phyloP scores from a whole-genome alignment of 1,139 yeast genomes.

The Nakaseomyces glabratus region DNA sequence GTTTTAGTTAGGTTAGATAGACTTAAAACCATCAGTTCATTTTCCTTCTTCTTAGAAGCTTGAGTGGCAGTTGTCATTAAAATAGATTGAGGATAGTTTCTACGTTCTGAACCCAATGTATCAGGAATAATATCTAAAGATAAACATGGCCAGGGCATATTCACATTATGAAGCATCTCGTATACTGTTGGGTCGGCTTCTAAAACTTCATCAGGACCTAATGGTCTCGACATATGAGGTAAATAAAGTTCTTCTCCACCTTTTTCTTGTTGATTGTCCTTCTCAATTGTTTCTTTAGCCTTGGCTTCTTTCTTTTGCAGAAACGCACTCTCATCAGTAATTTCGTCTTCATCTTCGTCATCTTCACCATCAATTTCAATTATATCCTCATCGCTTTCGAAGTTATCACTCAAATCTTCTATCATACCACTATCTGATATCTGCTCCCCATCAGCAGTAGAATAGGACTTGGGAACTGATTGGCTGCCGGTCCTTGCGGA shows the following conservation, averaged over 20 bases:
- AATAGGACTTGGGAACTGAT: slow-evolving; percentile 30
- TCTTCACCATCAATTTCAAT: slow-evolving; percentile 69
- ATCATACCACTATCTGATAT: slow-evolving; percentile 84
- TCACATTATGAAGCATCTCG: slow-evolving; percentile 91
- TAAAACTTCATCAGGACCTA: slow-evolving; percentile 91
- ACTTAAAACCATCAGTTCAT: slow-evolving; percentile 78
- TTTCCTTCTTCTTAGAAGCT: slow-evolving; percentile 78
- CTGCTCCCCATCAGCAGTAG: slow-evolving; percentile 34
- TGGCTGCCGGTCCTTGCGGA: slow-evolving; percentile 32
- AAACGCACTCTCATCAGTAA: slow-evolving; percentile 23
- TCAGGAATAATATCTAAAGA: slow-evolving; percentile 88
- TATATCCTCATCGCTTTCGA: slow-evolving; percentile 86
- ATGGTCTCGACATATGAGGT: slow-evolving; percentile 80
- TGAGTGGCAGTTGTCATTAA: slow-evolving; percentile 90
- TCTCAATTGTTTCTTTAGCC: slow-evolving; percentile 32
- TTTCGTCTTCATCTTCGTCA: slow-evolving; percentile 45
- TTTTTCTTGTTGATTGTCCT: slow-evolving; percentile 30
- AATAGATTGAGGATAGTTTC: slow-evolving; percentile 81
- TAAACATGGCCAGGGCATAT: slow-evolving; percentile 94
- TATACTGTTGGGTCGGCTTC: slow-evolving; percentile 96
- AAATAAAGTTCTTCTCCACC: slow-evolving; percentile 44
- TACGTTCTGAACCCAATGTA: slow-evolving; percentile 74
- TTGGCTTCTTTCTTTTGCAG: slow-evolving; percentile 27
- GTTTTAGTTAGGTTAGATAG: slow-evolving; percentile 78
- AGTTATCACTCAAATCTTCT: slow-evolving; percentile 92